Percentiles rank a stretch among this genome's conserved stretches.
Evolutionary conservation across 2,329 filamentous ascomycete genomes (phyloP).

Genomic region (Fusarium anguioides): DNA sequence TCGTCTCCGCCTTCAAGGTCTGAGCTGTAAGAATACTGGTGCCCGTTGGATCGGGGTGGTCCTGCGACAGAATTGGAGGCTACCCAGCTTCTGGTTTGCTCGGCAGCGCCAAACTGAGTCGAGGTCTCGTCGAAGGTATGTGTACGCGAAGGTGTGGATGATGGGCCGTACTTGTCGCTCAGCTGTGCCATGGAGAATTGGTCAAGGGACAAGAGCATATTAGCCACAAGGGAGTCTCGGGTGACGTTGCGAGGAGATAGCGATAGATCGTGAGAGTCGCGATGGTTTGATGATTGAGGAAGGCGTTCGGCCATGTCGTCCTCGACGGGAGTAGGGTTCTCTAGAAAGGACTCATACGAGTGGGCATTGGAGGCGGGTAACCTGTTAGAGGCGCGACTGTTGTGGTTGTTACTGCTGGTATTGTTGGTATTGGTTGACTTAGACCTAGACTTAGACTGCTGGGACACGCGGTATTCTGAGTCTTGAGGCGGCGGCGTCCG

Average conservation of each 20-base stretch:
- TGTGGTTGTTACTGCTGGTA: conserved; percentile 31
- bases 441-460: conserved; percentile 31
- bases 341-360: conserved; percentile 47
- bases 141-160: conserved; percentile 33
- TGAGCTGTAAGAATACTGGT: conserved; percentile 69
- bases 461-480: conserved; percentile 29
- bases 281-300: conserved; percentile 47
- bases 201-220: conserved; percentile 94
- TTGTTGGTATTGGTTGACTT: conserved; percentile 28
- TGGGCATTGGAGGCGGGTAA: conserved; percentile 34
- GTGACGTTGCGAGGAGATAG: conserved; percentile 80
- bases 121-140: conserved; percentile 46
- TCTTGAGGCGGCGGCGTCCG: conserved; percentile 37
- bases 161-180: conserved; percentile 42
- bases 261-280: conserved; percentile 87
- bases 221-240: conserved; percentile 91
- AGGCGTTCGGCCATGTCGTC: conserved; percentile 45
- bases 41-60: conserved; percentile 43
- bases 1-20: conserved; percentile 69
- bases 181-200: conserved; percentile 72
- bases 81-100: conserved; percentile 50
- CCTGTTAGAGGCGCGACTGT: conserved; percentile 43
- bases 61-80: conserved; percentile 42
- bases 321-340: conserved; percentile 47
- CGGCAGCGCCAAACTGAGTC: conserved; percentile 44